Evolutionary conservation across 768 basidiomycete species (phyloP), one percentile per base, ranked within the genome.

Genomic region (Boletus tomentosulus): DNA sequence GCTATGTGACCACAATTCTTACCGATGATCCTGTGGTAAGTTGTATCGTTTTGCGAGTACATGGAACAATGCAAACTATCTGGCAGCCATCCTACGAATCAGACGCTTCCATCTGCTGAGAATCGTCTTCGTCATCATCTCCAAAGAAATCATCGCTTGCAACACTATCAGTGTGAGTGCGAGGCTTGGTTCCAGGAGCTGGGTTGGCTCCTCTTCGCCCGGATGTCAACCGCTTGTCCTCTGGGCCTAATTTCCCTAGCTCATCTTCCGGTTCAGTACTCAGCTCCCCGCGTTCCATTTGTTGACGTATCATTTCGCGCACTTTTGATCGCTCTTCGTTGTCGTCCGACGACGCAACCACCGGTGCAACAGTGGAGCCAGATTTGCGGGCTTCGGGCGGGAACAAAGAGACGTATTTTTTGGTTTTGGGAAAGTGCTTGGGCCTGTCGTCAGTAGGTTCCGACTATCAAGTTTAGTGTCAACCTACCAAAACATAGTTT

Each of bases 351-450:
- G 47, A 54, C 9, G 54, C 41, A 27, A 47, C 30, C 30, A 65
- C 48, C 0, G 57, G 51, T 27, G 51, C 45, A 30, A 41, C 25
- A 1, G 57, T n/a, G 37, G 51, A 54, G 30, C 61, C 55, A n/a
- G 59, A 27, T 25, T 49, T 27, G 15, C 62, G 76, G 8, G 76
- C 70, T 62, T 84, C 83, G 0, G 87, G 81, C 6, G 94, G 92
- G 67, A 93, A 95, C 27, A 98, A 78, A 2, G 93, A 90, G 30
- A 97, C 83, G 66, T 98, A 97, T 74, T 92, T 95, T 64, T 85
- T 81, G 11, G 79, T 75, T 69, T 89, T 92, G 6, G 91, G 91
- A 67, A 87, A 93, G 67, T 92, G 82, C 90, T 92, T 56, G 15
- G 25, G 50, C 13, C 13, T n/a, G 9, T 33, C 25, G 30, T 63